Evolutionary conservation across 139 green algal species (phyloP).

Genomic region (Diplosphaera chodatii): DNA sequence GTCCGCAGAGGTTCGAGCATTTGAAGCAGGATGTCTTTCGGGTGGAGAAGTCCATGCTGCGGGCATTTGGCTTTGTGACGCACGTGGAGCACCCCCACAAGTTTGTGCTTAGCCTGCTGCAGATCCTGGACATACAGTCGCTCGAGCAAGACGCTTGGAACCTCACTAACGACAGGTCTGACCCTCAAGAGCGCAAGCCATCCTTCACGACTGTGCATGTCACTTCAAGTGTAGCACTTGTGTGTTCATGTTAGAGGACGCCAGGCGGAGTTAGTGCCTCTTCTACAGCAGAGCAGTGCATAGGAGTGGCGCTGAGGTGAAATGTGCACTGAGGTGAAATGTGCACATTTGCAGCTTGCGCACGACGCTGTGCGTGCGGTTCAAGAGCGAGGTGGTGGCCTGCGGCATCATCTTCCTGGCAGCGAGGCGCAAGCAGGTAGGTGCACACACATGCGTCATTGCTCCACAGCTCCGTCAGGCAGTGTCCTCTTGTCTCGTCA

Average conservation of each 20-base stretch:
- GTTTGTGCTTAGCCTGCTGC: slow-evolving; percentile 74
- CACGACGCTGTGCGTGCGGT: slow-evolving; percentile 85
- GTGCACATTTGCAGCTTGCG: slow-evolving; percentile 48
- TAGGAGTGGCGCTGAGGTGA: too few relatives aligned
- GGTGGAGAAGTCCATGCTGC: slow-evolving; percentile 75
- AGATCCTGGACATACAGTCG: slow-evolving; percentile 34
- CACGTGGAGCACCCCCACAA: slow-evolving; percentile 91
- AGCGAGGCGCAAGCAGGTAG: slow-evolving; percentile 59
- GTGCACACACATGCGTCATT: neutral
- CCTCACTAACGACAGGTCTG: slow-evolving; percentile 83
- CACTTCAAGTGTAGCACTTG: too few relatives aligned
- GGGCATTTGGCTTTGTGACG: slow-evolving; percentile 76
- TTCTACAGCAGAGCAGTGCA: too few relatives aligned
- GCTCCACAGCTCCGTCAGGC: neutral
- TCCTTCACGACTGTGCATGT: neutral
- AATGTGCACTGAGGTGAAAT: too few relatives aligned
- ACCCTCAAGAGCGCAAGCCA: neutral
- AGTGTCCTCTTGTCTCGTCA: too few relatives aligned
- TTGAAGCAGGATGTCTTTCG: slow-evolving; percentile 58
- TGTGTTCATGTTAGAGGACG: too few relatives aligned
- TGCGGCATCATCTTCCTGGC: slow-evolving; percentile 84
- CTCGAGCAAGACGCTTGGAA: slow-evolving; percentile 79
- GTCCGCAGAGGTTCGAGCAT: slow-evolving; percentile 44
- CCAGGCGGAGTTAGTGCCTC: too few relatives aligned
- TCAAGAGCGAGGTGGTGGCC: slow-evolving; percentile 72